Base-by-base conservation (phyloP, 1,284 basidiomycete species). In the Coniferiporia weirii region DNA sequence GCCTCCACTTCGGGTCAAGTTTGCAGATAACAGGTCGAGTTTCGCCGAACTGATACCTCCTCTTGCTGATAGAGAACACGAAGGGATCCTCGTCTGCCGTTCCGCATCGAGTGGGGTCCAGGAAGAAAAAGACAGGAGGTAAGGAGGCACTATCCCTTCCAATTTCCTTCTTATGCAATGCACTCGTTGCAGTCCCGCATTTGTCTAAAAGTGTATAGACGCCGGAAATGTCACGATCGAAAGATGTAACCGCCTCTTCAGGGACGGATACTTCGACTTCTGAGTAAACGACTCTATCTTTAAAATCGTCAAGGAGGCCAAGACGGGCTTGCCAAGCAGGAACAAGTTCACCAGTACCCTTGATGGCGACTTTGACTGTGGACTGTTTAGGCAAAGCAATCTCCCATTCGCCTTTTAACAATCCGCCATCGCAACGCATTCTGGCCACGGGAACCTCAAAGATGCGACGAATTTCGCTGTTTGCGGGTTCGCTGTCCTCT, bases 141-240 rank as follows among this genome's bases (percentile, higher is more conserved):
- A 85, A 72, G 4, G 70, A 68, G 0, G 58, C 65, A 19, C 85
- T 82, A 10, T 74, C 74, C 0, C 70, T 63, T 3, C 72, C 71
- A 19, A 71, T 53, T 36, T 76, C 70, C 62, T 83, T 87, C 71
- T 83, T 85, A 72, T 97, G 93, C 43, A 98, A 76, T n/a, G 91
- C 89, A 27, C 81, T 80, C 68, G 91, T 93, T 1, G 95, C 93
- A 0, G 93, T 94, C 1, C 95, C 95, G 63, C 95, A 98, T 69
- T 87, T 87, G 62, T 91, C 86, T 54, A 95, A 76, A 43, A 96
- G 82, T 9, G 77, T 74, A 69, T 97, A 98, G 0, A 73, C 76
- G 3, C 95, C 95, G 3, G 87, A 84, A 52, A 97, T 84, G 66
- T 91, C 81, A 46, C 88, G 84, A 70, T 97, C 94, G 34, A 97